Evolutionary conservation across 2,329 filamentous ascomycete genomes (phyloP), one percentile per base, ranked within the genome.

Genomic region (Myriosclerotinia scirpicola): DNA sequence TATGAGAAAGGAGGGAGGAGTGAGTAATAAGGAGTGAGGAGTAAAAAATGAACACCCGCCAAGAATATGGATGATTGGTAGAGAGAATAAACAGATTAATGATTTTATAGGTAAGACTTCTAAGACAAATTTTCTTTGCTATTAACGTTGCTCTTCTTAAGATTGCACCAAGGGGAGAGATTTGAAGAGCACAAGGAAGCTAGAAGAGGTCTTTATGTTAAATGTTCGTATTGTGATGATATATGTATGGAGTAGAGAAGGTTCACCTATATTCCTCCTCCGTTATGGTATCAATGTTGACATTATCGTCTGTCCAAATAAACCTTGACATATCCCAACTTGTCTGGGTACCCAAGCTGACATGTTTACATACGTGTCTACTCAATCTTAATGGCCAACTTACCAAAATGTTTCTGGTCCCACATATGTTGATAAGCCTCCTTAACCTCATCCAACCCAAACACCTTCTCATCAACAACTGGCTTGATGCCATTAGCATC

Each of bases 381-480:
- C n/a, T 65, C 44, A 17, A 66, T 60, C n/a, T 56, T 66, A 36
- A 67, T 67, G 48, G 17, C 55, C 46, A 65, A 17, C 53, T 67
- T 67, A 30, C 65, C 65, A 58, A 67, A 67, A 64, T 67, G 65
- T 36, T 82, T 83, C 71, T 82, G 79, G 48, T 78, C 80, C 79
- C 78, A 82, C 79, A 81, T 79, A 67, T 84, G 81, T 66, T 84
- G 76, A 71, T 81, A 84, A 1, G 81, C 82, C 61, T 64, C 79
- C 73, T 78, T 80, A 2, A 78, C 55, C 66, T 83, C 73, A 22
- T 82, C 81, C 44, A 85, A 71, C 14, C 69, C 75, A 67, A 85
- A 85, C 9, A 78, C 70, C 68, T 77, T 79, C 12, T 74, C 67
- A 72, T 85, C 82, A 42, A 85, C 73, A 2, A 84, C 77, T 2